Percentiles rank a stretch among this genome's conserved stretches.
These are phyloP conservation scores for Fonsecaea nubica DNA, from an alignment of 2,329 filamentous ascomycete genomes.

Conservation along the genomic window DNA sequence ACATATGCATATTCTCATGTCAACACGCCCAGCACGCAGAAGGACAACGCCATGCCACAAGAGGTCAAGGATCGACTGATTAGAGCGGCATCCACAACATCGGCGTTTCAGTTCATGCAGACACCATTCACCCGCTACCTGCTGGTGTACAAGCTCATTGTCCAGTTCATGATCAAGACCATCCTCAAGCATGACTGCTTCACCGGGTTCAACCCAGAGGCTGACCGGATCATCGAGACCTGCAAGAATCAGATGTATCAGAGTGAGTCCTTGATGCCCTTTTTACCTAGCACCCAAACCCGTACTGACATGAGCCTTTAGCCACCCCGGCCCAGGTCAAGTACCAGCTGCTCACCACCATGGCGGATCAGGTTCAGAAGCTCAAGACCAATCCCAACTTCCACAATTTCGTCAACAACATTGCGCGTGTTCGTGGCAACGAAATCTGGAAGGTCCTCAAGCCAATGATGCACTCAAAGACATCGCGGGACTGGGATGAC, in stretches of 20 bases:
- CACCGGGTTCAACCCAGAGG: slow-evolving; percentile 29
- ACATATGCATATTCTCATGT: slow-evolving; percentile 30
- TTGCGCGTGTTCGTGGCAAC: slow-evolving; percentile 25
- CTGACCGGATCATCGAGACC: slow-evolving; percentile 27
- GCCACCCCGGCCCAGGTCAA: slow-evolving; percentile 35
- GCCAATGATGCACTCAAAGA: slow-evolving; percentile 33
- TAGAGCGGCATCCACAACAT: slow-evolving; percentile 28
- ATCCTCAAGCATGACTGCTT: slow-evolving; percentile 33
- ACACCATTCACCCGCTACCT: slow-evolving; percentile 33
- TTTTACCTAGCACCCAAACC: background rate
- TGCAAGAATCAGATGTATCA: slow-evolving; percentile 32
- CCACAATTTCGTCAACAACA: slow-evolving; percentile 19
- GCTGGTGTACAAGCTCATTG: slow-evolving; percentile 36
- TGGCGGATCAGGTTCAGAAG: slow-evolving; percentile 26
- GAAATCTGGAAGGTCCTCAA: slow-evolving; percentile 33
- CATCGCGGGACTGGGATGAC: slow-evolving; percentile 34
- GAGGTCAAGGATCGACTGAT: slow-evolving; percentile 34
- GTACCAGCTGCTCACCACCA: slow-evolving; percentile 31
- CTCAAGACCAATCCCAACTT: slow-evolving; percentile 29
- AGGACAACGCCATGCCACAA: slow-evolving; percentile 31
- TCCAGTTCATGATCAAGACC: slow-evolving; percentile 31
- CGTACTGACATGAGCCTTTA: slow-evolving; percentile 11
- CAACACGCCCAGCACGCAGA: slow-evolving; percentile 36
- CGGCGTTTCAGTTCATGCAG: slow-evolving; percentile 33
- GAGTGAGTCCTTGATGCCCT: slow-evolving; percentile 10